Percentiles rank a stretch among this genome's conserved stretches.
Conservation (phyloP, 306 rosid species). For the Fagus sylvatica region DNA sequence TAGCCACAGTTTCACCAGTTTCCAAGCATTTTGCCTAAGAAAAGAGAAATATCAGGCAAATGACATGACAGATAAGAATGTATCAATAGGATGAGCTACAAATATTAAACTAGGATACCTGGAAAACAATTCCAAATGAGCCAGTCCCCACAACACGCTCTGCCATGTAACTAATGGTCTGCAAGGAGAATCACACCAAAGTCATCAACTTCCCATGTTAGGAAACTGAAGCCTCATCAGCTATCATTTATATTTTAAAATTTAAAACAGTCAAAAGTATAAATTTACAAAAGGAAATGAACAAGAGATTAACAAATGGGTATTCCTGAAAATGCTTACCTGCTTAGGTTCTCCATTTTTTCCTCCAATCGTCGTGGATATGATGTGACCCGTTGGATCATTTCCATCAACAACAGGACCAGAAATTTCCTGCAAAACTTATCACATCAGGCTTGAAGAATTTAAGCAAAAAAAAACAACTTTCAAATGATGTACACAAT, state of each 20-base stretch:
- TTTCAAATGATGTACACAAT: neutral
- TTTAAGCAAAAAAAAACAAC: conserved; percentile 5
- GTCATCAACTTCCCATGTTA: conserved; percentile 31
- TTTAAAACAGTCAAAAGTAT: conserved; percentile 7
- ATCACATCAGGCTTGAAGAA: conserved; percentile 7
- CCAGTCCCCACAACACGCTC: conserved; percentile 92
- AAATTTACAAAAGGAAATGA: neutral
- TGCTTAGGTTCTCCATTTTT: conserved; percentile 96
- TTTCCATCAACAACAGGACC: conserved; percentile 73
- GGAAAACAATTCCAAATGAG: conserved; percentile 93
- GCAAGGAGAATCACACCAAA: conserved; percentile 34
- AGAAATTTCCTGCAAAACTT: conserved; percentile 70
- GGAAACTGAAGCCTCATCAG: neutral
- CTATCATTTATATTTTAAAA: neutral
- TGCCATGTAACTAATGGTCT: conserved; percentile 99
- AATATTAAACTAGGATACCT: conserved; percentile 48
- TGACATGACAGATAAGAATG: neutral
- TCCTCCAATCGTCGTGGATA: conserved; percentile 93
- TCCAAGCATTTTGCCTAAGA: conserved; percentile 91
- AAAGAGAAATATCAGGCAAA: conserved; percentile 15
- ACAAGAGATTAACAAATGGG: neutral
- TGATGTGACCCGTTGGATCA: conserved; percentile 91
- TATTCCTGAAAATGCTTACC: conserved; percentile 44
- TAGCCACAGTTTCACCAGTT: conserved; percentile 92
- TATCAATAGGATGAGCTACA: neutral